phyloP scores from a whole-genome alignment of 345 rosid species.

The Rhodamnia argentea region DNA sequence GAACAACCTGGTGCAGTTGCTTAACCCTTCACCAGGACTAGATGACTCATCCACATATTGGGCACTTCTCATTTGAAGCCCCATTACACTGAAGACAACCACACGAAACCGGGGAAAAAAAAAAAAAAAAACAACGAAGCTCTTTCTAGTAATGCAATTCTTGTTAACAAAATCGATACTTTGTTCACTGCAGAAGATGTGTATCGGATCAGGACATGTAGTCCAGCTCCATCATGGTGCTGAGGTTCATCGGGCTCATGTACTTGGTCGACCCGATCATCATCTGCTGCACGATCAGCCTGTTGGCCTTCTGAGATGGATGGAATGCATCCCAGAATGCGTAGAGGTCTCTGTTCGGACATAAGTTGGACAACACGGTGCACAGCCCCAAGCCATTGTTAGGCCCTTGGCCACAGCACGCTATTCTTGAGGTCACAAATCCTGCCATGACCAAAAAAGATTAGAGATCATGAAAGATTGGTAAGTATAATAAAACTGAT shows the following conservation, averaged over 20 bases:
- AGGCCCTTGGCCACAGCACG: slow-evolving; percentile 86
- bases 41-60: no score
- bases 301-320: slow-evolving; percentile 63
- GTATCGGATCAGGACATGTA: background rate
- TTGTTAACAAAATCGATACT: no score
- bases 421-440: slow-evolving; percentile 59
- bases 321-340: slow-evolving; percentile 88
- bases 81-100: no score
- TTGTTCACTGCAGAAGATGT: background rate
- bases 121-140: background rate
- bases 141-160: no score
- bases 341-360: slow-evolving; percentile 58
- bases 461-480: background rate
- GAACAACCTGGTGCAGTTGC: no score
- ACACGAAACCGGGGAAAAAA: background rate
- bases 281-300: slow-evolving; percentile 39
- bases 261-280: slow-evolving; percentile 37
- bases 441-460: slow-evolving; percentile 21
- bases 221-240: slow-evolving; percentile 53
- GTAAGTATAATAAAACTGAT: no score
- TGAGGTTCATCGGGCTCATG: slow-evolving; percentile 81
- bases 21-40: no score
- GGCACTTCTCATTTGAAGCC: no score
- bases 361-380: slow-evolving; percentile 50
- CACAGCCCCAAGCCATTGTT: slow-evolving; percentile 72